Evolutionary conservation across 2,329 filamentous ascomycete species (phyloP).

Genomic region (Xenoacremonium recifei): DNA sequence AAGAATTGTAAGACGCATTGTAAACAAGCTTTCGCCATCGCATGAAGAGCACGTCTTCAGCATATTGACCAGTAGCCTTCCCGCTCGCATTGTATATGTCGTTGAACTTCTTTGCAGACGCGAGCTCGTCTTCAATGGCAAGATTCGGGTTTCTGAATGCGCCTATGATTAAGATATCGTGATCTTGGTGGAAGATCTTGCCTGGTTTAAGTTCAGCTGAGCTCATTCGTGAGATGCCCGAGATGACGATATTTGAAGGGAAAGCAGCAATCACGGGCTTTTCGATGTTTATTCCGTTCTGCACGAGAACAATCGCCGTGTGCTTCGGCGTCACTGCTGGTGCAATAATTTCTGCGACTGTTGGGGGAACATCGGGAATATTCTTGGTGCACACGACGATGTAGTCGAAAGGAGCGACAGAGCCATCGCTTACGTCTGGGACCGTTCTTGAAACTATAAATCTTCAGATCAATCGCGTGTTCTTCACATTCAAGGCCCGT

Average conservation of each 20-base stretch:
- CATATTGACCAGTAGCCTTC: slow-evolving; percentile 15
- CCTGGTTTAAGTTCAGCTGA: slow-evolving; percentile 21
- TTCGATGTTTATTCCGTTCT: slow-evolving; percentile 26
- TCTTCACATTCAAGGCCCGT: too few relatives aligned
- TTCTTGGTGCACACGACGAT: slow-evolving; percentile 24
- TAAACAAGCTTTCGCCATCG: slow-evolving; percentile 25
- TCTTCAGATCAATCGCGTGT: too few relatives aligned
- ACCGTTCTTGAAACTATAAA: slow-evolving; percentile 17
- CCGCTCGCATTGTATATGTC: slow-evolving; percentile 20
- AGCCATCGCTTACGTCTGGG: slow-evolving; percentile 15
- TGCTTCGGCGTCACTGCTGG: slow-evolving; percentile 18
- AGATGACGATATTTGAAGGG: slow-evolving; percentile 19
- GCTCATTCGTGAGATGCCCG: slow-evolving; percentile 24
- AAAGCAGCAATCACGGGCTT: slow-evolving; percentile 17
- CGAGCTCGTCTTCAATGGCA: slow-evolving; percentile 14
- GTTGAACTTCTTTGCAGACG: slow-evolving; percentile 21
- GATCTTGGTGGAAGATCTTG: slow-evolving; percentile 19
- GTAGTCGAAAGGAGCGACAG: slow-evolving; percentile 21
- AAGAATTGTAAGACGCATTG: slow-evolving; percentile 22
- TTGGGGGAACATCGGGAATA: slow-evolving; percentile 16
- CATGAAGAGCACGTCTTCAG: slow-evolving; percentile 20
- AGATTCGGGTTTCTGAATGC: slow-evolving; percentile 16
- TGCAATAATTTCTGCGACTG: slow-evolving; percentile 17
- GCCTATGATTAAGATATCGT: slow-evolving; percentile 21
- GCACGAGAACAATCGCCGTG: slow-evolving; percentile 20